Base-by-base conservation (phyloP, 768 basidiomycete genomes). In the Boletus vinaceobasis region DNA sequence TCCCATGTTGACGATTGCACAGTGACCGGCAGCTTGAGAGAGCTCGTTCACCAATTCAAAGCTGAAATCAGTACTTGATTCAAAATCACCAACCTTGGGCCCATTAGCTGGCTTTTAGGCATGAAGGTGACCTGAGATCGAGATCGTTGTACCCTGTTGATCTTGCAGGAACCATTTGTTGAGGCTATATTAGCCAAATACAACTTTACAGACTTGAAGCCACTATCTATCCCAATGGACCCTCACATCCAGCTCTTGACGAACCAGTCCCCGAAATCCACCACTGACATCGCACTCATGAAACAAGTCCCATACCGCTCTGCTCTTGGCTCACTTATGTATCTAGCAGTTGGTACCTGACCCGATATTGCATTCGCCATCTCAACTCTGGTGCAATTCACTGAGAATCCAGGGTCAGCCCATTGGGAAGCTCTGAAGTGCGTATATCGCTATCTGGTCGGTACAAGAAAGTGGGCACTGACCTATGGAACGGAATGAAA, bases 1-100 rank as follows among this genome's bases (percentile, higher is more conserved):
- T 45, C 33, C 0, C 57, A 60, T 6, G 15, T 63, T 0, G 49
- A 63, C 8, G 48, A 60, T 31, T 60, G 48, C 3, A 58, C 35
- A 0, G 15, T 60, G 0, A 59, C 47, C 0, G 51, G 58, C 5
- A 43, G 23, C 0, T 59, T 36, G 0, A 33, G 26, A 13, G 32
- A 36, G 19, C 40, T 60, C 0, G 10, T 63, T 0, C 36, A 54
- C 3, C 14, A 19, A 0, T 61, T 61, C 15, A 61, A 61, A 7
- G 27, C 1, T 0, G 29, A 63, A 14, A 58, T 61, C 0, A 33
- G 48, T 0, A 35, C 7, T 0, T 15, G 9, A 0, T 57, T 51
- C 29, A 53, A 52, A 17, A 58, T 58, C 32, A 19, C 38, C 4
- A 19, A 39, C 7, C 11, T 39, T 1, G 38, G 38, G 7, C 19